These are phyloP conservation scores for Friedmanniomyces simplex DNA, from an alignment of 495 filamentous ascomycete genomes.

Conservation along the genomic window DNA sequence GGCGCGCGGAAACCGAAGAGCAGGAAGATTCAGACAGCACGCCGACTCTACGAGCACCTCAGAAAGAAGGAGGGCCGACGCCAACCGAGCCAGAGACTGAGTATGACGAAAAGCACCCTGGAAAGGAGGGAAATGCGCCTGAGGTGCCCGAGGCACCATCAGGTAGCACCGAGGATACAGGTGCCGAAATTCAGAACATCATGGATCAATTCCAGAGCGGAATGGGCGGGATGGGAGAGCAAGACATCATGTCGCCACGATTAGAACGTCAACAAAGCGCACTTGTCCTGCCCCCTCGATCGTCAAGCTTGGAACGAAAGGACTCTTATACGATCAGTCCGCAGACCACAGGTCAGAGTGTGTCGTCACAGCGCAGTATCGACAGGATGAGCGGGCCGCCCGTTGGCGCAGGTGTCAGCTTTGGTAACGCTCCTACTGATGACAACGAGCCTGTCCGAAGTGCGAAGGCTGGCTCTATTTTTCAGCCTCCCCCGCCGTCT, in stretches of 20 bases:
- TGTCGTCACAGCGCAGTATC: conserved; percentile 1
- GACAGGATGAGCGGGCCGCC: not conserved
- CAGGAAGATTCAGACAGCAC: not conserved
- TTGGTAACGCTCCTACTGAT: conserved; percentile 5
- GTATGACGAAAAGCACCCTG: conserved; percentile 18
- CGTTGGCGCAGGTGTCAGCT: not conserved
- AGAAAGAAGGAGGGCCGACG: not conserved
- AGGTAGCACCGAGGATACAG: conserved; percentile 23
- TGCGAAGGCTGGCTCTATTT: conserved; percentile 35
- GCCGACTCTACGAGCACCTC: conserved; percentile 1
- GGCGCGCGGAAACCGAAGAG: not conserved
- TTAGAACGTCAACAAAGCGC: conserved; percentile 63
- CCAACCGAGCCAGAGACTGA: not conserved
- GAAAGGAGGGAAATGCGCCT: not conserved
- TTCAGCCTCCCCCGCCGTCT: conserved; percentile 62
- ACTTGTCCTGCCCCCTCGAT: conserved; percentile 68
- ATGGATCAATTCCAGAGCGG: conserved; percentile 64
- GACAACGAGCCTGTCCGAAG: conserved; percentile 34
- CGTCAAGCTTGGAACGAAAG: conserved; percentile 69
- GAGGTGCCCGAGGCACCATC: conserved; percentile 12
- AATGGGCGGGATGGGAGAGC: conserved; percentile 51
- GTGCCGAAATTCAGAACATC: conserved; percentile 86
- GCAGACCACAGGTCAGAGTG: conserved; percentile 19
- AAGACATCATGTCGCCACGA: conserved; percentile 75
- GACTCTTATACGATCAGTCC: conserved; percentile 27